Evolutionary conservation across 2,329 filamentous ascomycete species (phyloP), one percentile per base, ranked within the genome.

Genomic region (Neurospora crassa): DNA sequence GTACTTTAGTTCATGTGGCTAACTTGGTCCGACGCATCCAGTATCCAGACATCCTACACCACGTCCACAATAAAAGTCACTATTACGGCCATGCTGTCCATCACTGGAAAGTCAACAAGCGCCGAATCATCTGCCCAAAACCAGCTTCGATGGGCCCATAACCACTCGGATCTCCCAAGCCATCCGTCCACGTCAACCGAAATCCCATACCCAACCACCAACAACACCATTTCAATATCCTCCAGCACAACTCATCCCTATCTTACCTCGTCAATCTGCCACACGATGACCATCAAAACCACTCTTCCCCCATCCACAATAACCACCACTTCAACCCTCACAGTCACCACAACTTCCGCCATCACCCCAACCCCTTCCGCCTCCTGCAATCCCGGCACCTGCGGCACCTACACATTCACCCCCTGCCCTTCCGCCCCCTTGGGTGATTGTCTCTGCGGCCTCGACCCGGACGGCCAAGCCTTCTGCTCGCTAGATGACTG

Each of bases 401-500:
- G 73, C 59, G 71, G 68, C 24, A 70, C 68, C 63, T 74, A 72
- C 72, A 72, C 68, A 11, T 40, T 69, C 10, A 71, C 68, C 43
- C 45, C 74, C 1, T 74, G 74, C 67, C 20, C 53, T 4, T 43
- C 42, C 34, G 59, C 71, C 3, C 72, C 72, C 14, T 68, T 74
- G 5, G 72, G 71, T 14, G 67, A 68, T 68, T 74, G 74, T 29
- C 68, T 71, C 16, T 74, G 74, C 67, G 74, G 74, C 5, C 24
- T 73, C 34, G 74, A 74, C 47, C 29, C 71, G 2, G 16, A 68
- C 14, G 72, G 74, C 2, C 59, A 70, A n/a, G 67, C 37, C 42
- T 74, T 74, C 47, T 74, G 74, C 34, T 74, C 74, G 47, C 24
- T 71, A n/a, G 69, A 74, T 34, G 68, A 74, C 47, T 59, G 68